Evolutionary conservation across 768 basidiomycete species (phyloP).

Genomic region (Boletus subcaerulescens): DNA sequence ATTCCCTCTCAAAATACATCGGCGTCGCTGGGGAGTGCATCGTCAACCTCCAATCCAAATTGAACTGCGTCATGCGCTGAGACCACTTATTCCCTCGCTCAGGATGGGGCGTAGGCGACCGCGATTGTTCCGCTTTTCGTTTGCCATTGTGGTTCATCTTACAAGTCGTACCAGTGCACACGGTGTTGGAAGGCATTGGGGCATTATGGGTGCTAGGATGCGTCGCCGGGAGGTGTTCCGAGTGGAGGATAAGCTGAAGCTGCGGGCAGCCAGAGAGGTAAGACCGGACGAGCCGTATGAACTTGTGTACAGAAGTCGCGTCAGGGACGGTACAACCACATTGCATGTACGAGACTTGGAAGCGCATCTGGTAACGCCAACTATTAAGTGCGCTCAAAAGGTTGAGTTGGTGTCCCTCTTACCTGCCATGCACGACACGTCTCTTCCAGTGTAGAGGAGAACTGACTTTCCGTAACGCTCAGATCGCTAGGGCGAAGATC

Average conservation of each 20-base stretch:
- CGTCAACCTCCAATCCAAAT: neutral
- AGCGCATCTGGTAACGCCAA: slow-evolving; percentile 34
- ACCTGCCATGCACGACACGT: slow-evolving; percentile 56
- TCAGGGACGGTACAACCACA: slow-evolving; percentile 58
- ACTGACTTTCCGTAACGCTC: slow-evolving; percentile 44
- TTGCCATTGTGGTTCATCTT: slow-evolving; percentile 5
- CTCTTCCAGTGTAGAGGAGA: slow-evolving; percentile 46
- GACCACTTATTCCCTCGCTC: neutral
- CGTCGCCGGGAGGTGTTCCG: slow-evolving; percentile 45
- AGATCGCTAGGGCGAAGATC: slow-evolving; percentile 39
- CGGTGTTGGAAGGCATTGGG: slow-evolving; percentile 35
- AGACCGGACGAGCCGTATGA: slow-evolving; percentile 34
- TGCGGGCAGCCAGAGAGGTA: slow-evolving; percentile 20
- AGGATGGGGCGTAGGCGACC: neutral
- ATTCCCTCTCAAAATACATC: neutral
- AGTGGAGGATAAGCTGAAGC: slow-evolving; percentile 33
- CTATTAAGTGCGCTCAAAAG: neutral
- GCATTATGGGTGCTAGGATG: slow-evolving; percentile 57
- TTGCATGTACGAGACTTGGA: slow-evolving; percentile 50
- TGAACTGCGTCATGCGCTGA: neutral
- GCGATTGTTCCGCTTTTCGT: neutral
- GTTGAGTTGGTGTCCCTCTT: neutral
- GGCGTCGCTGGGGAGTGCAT: neutral
- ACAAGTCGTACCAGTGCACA: slow-evolving; percentile 20
- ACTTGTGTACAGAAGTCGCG: slow-evolving; percentile 41